Percentiles rank a stretch among this genome's conserved stretches.
Evolutionary conservation across 2,329 filamentous ascomycete genomes (phyloP).

Genomic region (Aspergillus phoenicis): DNA sequence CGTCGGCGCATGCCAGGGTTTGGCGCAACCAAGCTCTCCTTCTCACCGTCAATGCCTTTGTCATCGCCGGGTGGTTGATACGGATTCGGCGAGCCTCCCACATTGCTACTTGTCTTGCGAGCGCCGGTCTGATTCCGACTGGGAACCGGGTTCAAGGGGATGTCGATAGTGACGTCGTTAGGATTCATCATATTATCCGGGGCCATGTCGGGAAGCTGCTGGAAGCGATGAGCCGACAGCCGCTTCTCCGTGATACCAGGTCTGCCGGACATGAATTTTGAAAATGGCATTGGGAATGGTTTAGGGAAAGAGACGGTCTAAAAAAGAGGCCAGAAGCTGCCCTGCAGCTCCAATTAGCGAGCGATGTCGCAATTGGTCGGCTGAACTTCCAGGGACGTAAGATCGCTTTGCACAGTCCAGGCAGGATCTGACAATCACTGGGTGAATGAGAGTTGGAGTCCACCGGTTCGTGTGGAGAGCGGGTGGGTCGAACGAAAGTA

Average conservation of each 20-base stretch:
- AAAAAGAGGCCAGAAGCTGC: slow-evolving; percentile 4
- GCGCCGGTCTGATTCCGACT: slow-evolving; percentile 51
- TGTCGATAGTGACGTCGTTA: slow-evolving; percentile 61
- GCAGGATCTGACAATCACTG: slow-evolving; percentile 6
- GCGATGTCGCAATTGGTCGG: slow-evolving; percentile 8
- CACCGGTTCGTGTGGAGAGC: slow-evolving; percentile 11
- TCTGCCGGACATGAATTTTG: slow-evolving; percentile 34
- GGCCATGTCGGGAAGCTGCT: slow-evolving; percentile 41
- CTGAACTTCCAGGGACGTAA: background rate
- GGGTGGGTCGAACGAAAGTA: slow-evolving; percentile 4
- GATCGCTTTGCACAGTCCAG: slow-evolving; percentile 5
- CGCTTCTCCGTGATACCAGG: slow-evolving; percentile 43
- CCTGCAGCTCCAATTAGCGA: slow-evolving; percentile 7
- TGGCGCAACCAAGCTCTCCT: slow-evolving; percentile 25
- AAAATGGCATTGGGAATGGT: background rate
- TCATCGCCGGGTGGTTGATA: slow-evolving; percentile 29
- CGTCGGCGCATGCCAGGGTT: slow-evolving; percentile 36
- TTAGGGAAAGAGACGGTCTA: background rate
- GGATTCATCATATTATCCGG: slow-evolving; percentile 48
- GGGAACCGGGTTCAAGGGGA: slow-evolving; percentile 60
- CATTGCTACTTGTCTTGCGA: slow-evolving; percentile 42
- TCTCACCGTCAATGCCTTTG: slow-evolving; percentile 36
- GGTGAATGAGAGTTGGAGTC: background rate
- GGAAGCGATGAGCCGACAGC: slow-evolving; percentile 50
- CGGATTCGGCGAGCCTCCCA: slow-evolving; percentile 34